Evolutionary conservation across 2,329 filamentous ascomycete species (phyloP), one percentile per base, ranked within the genome.

Genomic region (Trichocomaceae sp.): DNA sequence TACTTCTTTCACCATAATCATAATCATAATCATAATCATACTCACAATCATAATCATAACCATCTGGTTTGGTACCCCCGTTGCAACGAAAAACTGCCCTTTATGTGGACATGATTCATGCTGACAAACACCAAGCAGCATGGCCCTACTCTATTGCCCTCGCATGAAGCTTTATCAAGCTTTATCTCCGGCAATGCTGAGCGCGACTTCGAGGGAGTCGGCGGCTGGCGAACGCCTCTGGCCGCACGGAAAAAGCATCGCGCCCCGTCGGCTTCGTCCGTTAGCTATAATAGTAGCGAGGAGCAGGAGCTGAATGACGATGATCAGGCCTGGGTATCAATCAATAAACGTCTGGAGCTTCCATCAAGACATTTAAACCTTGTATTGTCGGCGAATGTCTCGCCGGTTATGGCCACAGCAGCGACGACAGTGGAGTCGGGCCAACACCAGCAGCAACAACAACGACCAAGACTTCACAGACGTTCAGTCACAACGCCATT

Each of bases 171-270:
- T 19, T 64, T 68, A 37, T 61, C 61, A 12, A 58, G 60, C 44
- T 58, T 68, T 17, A 62, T 69, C 42, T 68, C 65, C 55, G 66
- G 65, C 1, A 66, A 72, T 48, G 63, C 64, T 20, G 62, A 66
- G 47, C 68, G 72, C n/a, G 72, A 75, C 58, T 75, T 74, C 55
- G 72, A 75, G 63, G 72, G 72, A 3, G 64, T 75, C 5, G 72
- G 72, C 9, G 72, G 72, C 20, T 75, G 72, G 72, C 63, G 69
- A 35, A 56, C 54, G 17, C 63, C 54, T 56, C 57, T 57, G 49
- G 59, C 54, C 20, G 58, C 54, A 5, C 60, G 58, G 15, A 64
- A 59, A 50, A 56, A 58, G 15, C 59, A 60, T 4, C 62, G 62
- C 5, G 61, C 62, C 50, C 47, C 60, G 19, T 63, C 63, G 1